A percentile compares a stretch with the other conserved stretches of the same genome.
These are phyloP conservation scores for Pelargonium fulgidum DNA, from an alignment of 441 rosid species.

Conservation along the genomic window DNA sequence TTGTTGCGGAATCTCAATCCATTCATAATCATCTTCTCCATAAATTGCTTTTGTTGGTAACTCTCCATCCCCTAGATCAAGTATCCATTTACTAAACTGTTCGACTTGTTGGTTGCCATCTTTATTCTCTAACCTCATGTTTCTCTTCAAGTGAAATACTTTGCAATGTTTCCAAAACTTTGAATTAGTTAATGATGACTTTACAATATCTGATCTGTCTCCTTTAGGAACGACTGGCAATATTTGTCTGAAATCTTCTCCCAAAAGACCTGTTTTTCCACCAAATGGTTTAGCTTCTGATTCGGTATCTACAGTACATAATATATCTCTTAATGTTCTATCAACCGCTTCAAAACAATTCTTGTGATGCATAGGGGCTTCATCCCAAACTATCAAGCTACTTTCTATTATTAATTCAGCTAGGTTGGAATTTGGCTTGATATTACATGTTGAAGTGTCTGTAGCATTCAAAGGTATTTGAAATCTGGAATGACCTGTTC, in stretches of 20 bases:
- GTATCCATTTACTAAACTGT: not conserved
- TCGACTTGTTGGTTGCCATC: too few species aligned
- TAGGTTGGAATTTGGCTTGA: not conserved
- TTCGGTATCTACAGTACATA: not conserved
- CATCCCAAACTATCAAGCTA: constrained; percentile 12
- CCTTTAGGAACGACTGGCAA: not conserved
- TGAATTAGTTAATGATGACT: constrained; percentile 1
- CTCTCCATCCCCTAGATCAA: constrained; percentile 1
- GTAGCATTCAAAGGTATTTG: not conserved
- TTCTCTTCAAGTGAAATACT: not conserved
- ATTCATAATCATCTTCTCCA: not conserved
- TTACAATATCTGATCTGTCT: not conserved
- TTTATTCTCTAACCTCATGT: not conserved
- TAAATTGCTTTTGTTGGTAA: not conserved
- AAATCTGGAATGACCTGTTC: constrained; percentile 12
- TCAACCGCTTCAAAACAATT: constrained; percentile 13
- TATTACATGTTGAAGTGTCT: not conserved
- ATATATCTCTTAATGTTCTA: not conserved
- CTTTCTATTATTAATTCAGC: not conserved
- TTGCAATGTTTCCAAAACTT: constrained; percentile 6
- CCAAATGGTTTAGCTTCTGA: constrained; percentile 7
- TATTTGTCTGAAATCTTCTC: constrained; percentile 20
- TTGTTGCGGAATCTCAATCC: not conserved
- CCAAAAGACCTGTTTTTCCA: not conserved
- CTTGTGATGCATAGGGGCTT: not conserved